Evolutionary conservation across 768 basidiomycete genomes (phyloP).

Genomic region (Xerocomellus amylosporus): DNA sequence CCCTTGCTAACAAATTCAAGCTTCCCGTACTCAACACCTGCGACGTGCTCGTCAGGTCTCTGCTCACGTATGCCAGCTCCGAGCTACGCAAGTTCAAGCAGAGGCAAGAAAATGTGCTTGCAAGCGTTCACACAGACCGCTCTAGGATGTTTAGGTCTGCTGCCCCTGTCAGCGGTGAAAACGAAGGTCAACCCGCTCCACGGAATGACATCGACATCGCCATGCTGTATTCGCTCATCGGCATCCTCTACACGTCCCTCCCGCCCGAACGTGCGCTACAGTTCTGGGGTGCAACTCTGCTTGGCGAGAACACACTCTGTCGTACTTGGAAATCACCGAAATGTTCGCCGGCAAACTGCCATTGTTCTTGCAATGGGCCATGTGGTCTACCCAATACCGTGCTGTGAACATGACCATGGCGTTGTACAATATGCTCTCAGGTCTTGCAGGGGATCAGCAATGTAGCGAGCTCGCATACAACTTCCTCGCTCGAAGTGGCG

Average conservation of each 20-base stretch:
- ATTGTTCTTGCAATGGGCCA: conserved; percentile 85
- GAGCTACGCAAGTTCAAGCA: conserved; percentile 86
- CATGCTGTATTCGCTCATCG: conserved; percentile 78
- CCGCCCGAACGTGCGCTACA: conserved; percentile 76
- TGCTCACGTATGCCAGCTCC: conserved; percentile 75
- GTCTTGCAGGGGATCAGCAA: conserved; percentile 78
- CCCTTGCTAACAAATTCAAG: conserved; percentile 43
- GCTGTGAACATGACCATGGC: conserved; percentile 74
- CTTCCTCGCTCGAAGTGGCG: conserved; percentile 76
- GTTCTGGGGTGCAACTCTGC: conserved; percentile 75
- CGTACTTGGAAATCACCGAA: conserved; percentile 61
- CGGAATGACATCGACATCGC: conserved; percentile 89
- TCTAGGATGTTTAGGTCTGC: conserved; percentile 49
- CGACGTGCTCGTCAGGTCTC: conserved; percentile 67
- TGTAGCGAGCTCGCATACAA: conserved; percentile 88
- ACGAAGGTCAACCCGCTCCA: conserved; percentile 47
- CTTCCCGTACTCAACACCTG: conserved; percentile 60
- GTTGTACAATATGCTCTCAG: conserved; percentile 84
- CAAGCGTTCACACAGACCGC: conserved; percentile 62
- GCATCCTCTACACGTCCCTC: conserved; percentile 71
- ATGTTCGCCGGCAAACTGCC: conserved; percentile 61
- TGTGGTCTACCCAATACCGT: conserved; percentile 77
- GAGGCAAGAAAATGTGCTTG: conserved; percentile 81
- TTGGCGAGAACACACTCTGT: conserved; percentile 39
- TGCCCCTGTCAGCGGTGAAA: conserved; percentile 40